Evolutionary conservation across 306 rosid species (phyloP).

Genomic region (Carpinus fangiana): DNA sequence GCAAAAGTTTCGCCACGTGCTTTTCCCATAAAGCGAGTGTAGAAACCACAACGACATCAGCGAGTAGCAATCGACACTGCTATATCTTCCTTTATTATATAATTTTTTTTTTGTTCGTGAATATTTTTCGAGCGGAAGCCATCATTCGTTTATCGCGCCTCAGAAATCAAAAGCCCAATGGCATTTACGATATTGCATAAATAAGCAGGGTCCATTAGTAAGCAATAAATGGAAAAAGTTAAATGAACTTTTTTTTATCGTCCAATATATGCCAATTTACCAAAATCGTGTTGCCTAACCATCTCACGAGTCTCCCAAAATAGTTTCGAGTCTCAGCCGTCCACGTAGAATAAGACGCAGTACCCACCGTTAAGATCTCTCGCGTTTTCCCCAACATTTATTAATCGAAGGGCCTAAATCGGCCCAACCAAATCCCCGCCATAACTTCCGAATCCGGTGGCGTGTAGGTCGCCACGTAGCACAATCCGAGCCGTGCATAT

Average conservation of each 20-base stretch:
- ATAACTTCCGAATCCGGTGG: slow-evolving; percentile 26
- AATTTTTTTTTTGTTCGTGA: no score
- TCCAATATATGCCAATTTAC: slow-evolving; percentile 3
- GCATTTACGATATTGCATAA: slow-evolving; percentile 10
- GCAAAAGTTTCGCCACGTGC: neutral
- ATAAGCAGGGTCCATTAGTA: neutral
- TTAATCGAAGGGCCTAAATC: neutral
- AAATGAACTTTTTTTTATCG: slow-evolving; percentile 12
- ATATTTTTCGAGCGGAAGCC: neutral
- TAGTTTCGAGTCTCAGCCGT: slow-evolving; percentile 15
- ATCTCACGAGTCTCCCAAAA: slow-evolving; percentile 3
- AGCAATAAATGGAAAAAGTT: slow-evolving; percentile 6
- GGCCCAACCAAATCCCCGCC: slow-evolving; percentile 1
- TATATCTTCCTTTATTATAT: neutral
- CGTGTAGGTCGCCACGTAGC: slow-evolving; percentile 32
- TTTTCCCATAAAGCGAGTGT: neutral
- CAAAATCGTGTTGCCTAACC: slow-evolving; percentile 17
- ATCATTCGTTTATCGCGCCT: slow-evolving; percentile 25
- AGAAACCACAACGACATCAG: fast-evolving
- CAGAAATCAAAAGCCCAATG: slow-evolving; percentile 24
- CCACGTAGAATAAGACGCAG: neutral
- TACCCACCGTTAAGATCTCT: slow-evolving; percentile 13
- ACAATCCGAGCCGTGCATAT: neutral
- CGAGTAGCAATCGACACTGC: neutral
- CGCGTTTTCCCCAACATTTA: neutral